A percentile compares a stretch with the other conserved stretches of the same genome.
Conservation (phyloP, 2,329 filamentous ascomycete genomes). For the Fusarium drepaniforme region DNA sequence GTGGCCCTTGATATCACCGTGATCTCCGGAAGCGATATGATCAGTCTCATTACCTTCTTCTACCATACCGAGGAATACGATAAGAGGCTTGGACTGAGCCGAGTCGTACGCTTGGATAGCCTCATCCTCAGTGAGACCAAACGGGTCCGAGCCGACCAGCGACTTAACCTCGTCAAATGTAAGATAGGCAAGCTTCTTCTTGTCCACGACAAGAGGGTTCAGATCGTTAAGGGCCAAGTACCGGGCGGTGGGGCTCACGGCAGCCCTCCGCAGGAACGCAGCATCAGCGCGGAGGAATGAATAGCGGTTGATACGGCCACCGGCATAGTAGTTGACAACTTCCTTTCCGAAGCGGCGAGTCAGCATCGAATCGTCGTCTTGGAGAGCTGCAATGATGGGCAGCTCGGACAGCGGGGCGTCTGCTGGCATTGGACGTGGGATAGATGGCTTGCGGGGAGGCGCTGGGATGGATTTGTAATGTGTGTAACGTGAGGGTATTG, state of each 20-base stretch:
- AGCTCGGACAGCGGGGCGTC: conserved; percentile 46
- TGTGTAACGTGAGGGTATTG: neutral
- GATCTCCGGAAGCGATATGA: conserved; percentile 51
- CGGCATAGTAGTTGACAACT: conserved; percentile 86
- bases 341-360: conserved; percentile 83
- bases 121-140: conserved; percentile 78
- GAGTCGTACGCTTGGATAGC: conserved; percentile 82
- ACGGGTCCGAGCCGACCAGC: conserved; percentile 79
- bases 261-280: conserved; percentile 76
- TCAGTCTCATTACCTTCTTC: conserved; percentile 67
- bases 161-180: conserved; percentile 75
- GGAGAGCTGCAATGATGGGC: conserved; percentile 60
- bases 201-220: conserved; percentile 73
- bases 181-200: conserved; percentile 75
- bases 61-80: conserved; percentile 89
- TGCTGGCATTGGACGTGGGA: conserved; percentile 44
- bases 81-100: conserved; percentile 71
- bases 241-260: conserved; percentile 72
- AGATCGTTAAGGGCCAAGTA: conserved; percentile 87
- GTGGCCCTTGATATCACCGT: conserved; percentile 79
- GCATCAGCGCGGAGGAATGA: conserved; percentile 81
- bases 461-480: conserved; percentile 34
- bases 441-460: conserved; percentile 8
- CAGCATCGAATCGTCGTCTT: conserved; percentile 73
- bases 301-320: conserved; percentile 81